Evolutionary conservation across 305 asterid genomes (phyloP).

Genomic region (Fraxinus dipetala): DNA sequence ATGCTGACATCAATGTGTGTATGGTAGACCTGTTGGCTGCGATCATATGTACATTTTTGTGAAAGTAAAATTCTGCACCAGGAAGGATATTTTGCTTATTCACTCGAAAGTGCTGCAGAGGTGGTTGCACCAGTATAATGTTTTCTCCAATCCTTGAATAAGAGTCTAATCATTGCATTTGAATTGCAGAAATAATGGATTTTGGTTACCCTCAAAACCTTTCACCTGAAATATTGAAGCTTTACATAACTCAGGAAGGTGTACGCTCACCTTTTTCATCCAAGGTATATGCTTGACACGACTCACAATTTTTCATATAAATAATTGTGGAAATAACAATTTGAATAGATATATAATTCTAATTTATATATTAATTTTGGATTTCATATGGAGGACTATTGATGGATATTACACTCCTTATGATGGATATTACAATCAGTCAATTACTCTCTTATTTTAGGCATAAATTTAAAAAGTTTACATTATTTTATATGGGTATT

Average conservation of each 20-base stretch:
- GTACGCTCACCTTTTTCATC: slow-evolving; percentile 97
- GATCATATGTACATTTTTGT: slow-evolving; percentile 5
- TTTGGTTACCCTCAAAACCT: slow-evolving; percentile 99
- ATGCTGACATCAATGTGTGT: neutral
- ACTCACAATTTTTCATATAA: slow-evolving; percentile 8
- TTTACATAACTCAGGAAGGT: slow-evolving; percentile 98
- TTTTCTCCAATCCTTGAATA: neutral
- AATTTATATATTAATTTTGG: neutral
- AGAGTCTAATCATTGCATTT: slow-evolving; percentile 6
- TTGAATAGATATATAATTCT: slow-evolving; percentile 9
- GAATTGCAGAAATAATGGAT: slow-evolving; percentile 88
- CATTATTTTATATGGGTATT: neutral
- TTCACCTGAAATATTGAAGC: slow-evolving; percentile 98
- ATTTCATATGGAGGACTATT: slow-evolving; percentile 15
- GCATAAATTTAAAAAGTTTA: neutral
- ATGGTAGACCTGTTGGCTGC: neutral
- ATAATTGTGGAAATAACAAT: slow-evolving; percentile 5
- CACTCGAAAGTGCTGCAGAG: slow-evolving; percentile 6
- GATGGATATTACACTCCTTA: neutral
- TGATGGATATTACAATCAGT: neutral
- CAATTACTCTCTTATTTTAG: neutral
- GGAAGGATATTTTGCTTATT: neutral
- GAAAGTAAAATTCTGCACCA: neutral
- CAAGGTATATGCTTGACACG: slow-evolving; percentile 53
- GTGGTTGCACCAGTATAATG: slow-evolving; percentile 1